These are phyloP conservation scores for Gyromitra esculenta DNA, from an alignment of 2,329 filamentous ascomycete species.

Conservation along the genomic window DNA sequence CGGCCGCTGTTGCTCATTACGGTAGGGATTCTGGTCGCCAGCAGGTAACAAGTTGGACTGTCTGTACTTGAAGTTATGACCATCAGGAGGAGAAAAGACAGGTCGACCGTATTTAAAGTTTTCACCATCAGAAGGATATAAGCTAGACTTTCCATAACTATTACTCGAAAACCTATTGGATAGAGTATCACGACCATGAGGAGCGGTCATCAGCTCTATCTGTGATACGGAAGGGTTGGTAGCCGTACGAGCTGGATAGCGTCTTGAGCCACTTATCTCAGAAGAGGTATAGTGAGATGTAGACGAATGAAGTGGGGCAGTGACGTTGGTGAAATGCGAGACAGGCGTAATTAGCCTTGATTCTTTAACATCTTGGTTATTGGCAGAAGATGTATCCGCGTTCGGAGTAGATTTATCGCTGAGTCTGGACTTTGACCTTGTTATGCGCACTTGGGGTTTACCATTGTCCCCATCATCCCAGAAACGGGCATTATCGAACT, in stretches of 20 bases:
- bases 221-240: conserved; percentile 4
- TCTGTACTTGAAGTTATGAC: conserved; percentile 17
- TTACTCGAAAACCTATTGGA: neutral
- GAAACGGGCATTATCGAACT: conserved; percentile 37
- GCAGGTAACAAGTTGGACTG: conserved; percentile 2
- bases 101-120: neutral
- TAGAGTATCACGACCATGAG: neutral
- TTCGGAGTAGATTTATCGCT: conserved; percentile 8
- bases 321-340: neutral
- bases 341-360: conserved; percentile 5
- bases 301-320: neutral
- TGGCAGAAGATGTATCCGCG: conserved; percentile 3
- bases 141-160: neutral
- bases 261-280: neutral
- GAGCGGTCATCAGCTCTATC: neutral
- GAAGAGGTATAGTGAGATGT: conserved; percentile 33
- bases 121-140: neutral
- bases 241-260: conserved; percentile 6
- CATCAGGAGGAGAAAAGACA: conserved; percentile 4
- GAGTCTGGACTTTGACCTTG: conserved; percentile 9
- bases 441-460: conserved; percentile 21
- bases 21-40: conserved; percentile 11
- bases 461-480: conserved; percentile 36
- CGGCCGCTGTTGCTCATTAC: neutral
- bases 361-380: neutral